Evolutionary conservation across 2,329 filamentous ascomycete genomes (phyloP).

Genomic region (Pyrenophora tritici-repentis): DNA sequence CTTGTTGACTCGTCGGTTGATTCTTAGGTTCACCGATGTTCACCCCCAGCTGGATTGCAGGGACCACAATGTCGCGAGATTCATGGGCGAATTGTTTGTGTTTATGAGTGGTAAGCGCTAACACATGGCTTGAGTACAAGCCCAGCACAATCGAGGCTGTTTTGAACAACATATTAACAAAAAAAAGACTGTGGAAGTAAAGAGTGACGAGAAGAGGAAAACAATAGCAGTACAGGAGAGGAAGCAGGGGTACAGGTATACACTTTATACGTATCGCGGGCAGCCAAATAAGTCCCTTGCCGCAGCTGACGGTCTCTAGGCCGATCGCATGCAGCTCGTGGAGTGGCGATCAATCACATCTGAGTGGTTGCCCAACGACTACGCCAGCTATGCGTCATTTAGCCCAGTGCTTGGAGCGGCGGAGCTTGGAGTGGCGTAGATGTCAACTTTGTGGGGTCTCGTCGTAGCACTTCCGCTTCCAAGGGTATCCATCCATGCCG

Average conservation of each 20-base stretch:
- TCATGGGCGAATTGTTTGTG: constrained; percentile 11
- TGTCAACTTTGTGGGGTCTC: constrained; percentile 1
- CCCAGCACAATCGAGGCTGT: constrained; percentile 2
- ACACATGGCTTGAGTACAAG: constrained; percentile 4
- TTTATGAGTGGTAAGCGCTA: constrained; percentile 5
- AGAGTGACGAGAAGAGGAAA: constrained; percentile 1
- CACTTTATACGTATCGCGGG: neutral
- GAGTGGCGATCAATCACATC: constrained; percentile 3
- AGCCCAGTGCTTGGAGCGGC: neutral
- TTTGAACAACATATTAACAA: constrained; percentile 1
- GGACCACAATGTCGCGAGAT: constrained; percentile 14
- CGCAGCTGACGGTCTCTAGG: neutral
- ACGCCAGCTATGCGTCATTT: neutral
- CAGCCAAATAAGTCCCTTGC: no score
- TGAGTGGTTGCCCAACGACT: neutral
- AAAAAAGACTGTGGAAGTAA: neutral
- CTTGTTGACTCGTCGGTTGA: constrained; percentile 9
- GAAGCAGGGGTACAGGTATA: neutral
- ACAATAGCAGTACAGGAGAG: neutral
- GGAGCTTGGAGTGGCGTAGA: neutral
- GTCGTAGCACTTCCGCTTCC: neutral
- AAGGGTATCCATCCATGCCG: no score
- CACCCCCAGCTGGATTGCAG: constrained; percentile 13
- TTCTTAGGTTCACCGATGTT: constrained; percentile 7
- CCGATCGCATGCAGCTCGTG: neutral